Evolutionary conservation across 2,329 filamentous ascomycete genomes (phyloP).

Genomic region (Escovopsis sp.): DNA sequence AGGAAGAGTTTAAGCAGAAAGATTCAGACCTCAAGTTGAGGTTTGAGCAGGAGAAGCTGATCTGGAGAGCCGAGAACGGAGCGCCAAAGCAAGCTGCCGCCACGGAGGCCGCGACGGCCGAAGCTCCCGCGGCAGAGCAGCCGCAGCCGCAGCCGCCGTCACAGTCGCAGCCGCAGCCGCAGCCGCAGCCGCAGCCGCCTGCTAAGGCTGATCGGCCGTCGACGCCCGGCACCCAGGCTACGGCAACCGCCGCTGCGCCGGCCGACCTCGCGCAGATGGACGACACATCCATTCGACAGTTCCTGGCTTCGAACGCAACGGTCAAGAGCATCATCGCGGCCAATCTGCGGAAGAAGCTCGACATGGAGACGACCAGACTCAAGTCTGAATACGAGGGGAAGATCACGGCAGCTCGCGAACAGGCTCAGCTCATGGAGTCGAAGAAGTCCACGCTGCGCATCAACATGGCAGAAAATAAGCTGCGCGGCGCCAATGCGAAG

Average conservation of each 20-base stretch:
- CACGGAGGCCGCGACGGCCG: constrained; percentile 8
- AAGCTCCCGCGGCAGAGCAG: constrained; percentile 11
- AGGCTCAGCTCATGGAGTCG: constrained; percentile 55
- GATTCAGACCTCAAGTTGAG: constrained; percentile 36
- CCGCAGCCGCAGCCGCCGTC: constrained; percentile 17
- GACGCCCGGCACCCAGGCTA: constrained; percentile 20
- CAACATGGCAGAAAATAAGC: constrained; percentile 63
- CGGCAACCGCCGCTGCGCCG: constrained; percentile 13
- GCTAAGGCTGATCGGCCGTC: constrained; percentile 20
- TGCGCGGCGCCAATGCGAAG: constrained; percentile 51
- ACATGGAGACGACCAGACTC: constrained; percentile 45
- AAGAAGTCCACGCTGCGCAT: constrained; percentile 62
- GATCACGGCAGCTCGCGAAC: constrained; percentile 37
- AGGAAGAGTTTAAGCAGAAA: constrained; percentile 38
- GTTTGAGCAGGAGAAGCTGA: constrained; percentile 48
- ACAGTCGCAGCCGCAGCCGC: no score
- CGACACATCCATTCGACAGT: constrained; percentile 40
- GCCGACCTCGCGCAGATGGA: constrained; percentile 31
- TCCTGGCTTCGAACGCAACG: constrained; percentile 40
- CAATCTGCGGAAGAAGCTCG: constrained; percentile 57
- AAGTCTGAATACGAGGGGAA: constrained; percentile 41
- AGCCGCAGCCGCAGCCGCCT: constrained; percentile 22
- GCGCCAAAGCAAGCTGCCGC: constrained; percentile 11
- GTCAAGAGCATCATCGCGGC: constrained; percentile 41
- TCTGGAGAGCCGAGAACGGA: constrained; percentile 40